Conservation (phyloP, 805 yeast species). For the Lipomyces yamadae region DNA sequence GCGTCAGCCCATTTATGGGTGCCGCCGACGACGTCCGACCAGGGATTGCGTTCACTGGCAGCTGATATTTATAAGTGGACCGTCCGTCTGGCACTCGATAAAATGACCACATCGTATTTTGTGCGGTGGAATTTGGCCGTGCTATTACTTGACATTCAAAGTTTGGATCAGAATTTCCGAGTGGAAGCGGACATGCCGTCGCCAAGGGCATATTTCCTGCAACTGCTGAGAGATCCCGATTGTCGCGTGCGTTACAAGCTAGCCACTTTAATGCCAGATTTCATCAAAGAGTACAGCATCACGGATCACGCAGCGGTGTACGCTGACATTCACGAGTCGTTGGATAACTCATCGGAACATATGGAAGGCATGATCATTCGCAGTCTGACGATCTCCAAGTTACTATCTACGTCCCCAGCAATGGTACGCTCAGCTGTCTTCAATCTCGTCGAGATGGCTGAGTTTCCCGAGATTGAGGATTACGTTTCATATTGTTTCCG, state of each 20-base stretch:
- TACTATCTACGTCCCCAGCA: slow-evolving; percentile 9
- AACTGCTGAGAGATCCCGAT: slow-evolving; percentile 14
- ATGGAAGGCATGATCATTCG: slow-evolving; percentile 19
- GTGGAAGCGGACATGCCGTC: slow-evolving; percentile 6
- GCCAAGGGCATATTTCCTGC: slow-evolving; percentile 11
- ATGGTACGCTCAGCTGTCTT: slow-evolving; percentile 5
- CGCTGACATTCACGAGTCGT: slow-evolving; percentile 9
- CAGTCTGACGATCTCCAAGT: slow-evolving; percentile 9
- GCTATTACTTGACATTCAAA: slow-evolving; percentile 6
- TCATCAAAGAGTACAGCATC: background rate
- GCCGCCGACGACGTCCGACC: background rate
- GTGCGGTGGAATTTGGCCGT: slow-evolving; percentile 7
- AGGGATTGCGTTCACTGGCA: background rate
- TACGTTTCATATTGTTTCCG: slow-evolving; percentile 61
- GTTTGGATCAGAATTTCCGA: background rate
- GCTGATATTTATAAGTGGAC: slow-evolving; percentile 12
- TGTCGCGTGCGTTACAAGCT: slow-evolving; percentile 7
- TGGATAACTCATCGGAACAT: background rate
- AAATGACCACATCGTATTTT: slow-evolving; percentile 5
- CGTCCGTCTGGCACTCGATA: slow-evolving; percentile 3
- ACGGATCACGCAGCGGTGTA: slow-evolving; percentile 12
- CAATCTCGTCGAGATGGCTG: slow-evolving; percentile 20
- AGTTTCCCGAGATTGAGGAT: background rate
- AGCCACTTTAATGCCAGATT: background rate
- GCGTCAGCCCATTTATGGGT: slow-evolving; percentile 10